Evolutionary conservation across 2,329 filamentous ascomycete species (phyloP).

Genomic region (Aspergillus sp.): DNA sequence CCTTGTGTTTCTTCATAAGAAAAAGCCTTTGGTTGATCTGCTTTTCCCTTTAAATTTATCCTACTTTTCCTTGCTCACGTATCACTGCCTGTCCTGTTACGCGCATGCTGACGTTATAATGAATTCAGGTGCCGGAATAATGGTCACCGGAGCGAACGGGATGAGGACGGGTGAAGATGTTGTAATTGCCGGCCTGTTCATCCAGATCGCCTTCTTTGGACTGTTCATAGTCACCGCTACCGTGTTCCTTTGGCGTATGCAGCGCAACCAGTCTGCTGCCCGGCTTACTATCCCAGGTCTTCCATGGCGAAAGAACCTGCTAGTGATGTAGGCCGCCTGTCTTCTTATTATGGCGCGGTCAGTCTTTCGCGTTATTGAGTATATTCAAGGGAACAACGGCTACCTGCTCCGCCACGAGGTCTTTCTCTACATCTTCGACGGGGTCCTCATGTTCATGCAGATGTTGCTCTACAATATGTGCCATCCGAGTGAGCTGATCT

Average conservation of each 20-base stretch:
- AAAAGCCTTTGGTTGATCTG: no score
- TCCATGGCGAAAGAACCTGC: slow-evolving; percentile 10
- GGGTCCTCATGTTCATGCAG: slow-evolving; percentile 30
- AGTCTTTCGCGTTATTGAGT: slow-evolving; percentile 35
- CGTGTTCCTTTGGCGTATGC: slow-evolving; percentile 19
- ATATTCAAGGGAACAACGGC: slow-evolving; percentile 27
- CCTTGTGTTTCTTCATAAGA: no score
- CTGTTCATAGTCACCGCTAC: slow-evolving; percentile 19
- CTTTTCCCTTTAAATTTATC: no score
- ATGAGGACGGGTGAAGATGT: slow-evolving; percentile 16
- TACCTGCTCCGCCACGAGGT: slow-evolving; percentile 28
- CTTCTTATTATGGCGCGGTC: slow-evolving; percentile 31
- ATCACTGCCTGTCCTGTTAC: no score
- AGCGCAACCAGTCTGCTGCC: slow-evolving; percentile 1
- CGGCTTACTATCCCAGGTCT: neutral
- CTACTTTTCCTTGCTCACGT: no score
- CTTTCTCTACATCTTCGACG: slow-evolving; percentile 35
- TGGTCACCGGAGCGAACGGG: slow-evolving; percentile 6
- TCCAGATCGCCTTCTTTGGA: slow-evolving; percentile 23
- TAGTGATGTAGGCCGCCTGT: slow-evolving; percentile 24
- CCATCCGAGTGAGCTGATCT: neutral
- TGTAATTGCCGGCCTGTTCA: slow-evolving; percentile 17
- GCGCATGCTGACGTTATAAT: no score
- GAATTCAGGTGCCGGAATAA: slow-evolving; percentile 13
- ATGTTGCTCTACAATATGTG: neutral